Base-by-base conservation (phyloP, 1,284 basidiomycete genomes). In the Microbotryomycetes sp. region DNA sequence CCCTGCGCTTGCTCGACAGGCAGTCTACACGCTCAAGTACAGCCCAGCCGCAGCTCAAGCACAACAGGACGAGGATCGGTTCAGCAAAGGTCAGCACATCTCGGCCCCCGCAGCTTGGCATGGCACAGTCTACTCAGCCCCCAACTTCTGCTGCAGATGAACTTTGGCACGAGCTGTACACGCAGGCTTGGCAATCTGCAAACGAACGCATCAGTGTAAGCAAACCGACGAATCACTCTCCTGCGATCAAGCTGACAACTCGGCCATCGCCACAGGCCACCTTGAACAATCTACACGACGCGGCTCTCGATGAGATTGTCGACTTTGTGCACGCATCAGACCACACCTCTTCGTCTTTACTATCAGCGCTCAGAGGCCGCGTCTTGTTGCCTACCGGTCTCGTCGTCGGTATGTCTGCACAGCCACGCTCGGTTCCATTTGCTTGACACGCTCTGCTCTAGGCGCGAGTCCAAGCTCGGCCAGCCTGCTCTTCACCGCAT, bases 401-500 rank as follows among this genome's bases (percentile, higher is more conserved):
- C 15, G 59, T 68, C 41, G 18, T 68, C 55, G 67, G 67, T 63
- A 24, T 9, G 59, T 45, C 18, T 24, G 13, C 16, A 5, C 45
- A 1, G 2, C 3, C 23, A 18, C 31, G 1, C 28, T 29, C 28
- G 21, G 23, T 52, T 27, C 18, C 15, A 24, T 52, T 16, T 29
- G 50, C 28, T 29, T 27, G 24, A 52, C 29, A 2, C 1, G 21
- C 24, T 13, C 18, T n/a, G 18, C 29, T 24, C n/a, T 48, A 67
- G 66, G 66, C 46, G 64, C 61, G 21, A 52, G 52, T n/a, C 64
- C 66, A 45, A 61, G 61, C 29, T 63, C 66, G 2, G 61, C 61
- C 2, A 61, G 61, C 1, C 59, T 65, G 27, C 53, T 68, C 30
- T 68, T 59, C 61, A 52, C 59, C 15, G 57, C 66, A 3, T 59